phyloP scores from a whole-genome alignment of 2,329 filamentous ascomycete species.

The Fusarium sterilihyphosum region DNA sequence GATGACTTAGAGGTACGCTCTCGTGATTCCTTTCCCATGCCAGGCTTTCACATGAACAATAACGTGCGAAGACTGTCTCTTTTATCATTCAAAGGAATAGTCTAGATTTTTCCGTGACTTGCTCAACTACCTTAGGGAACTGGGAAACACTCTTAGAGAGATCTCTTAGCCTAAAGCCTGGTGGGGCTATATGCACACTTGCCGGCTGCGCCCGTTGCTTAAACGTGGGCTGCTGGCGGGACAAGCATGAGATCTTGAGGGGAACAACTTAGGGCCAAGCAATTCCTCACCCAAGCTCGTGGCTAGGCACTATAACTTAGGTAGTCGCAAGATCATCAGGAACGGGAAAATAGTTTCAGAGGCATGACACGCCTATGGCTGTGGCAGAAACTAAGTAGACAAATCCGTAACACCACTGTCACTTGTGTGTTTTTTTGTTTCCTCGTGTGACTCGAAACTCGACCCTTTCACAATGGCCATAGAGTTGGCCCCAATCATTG shows the following conservation, averaged over 20 bases:
- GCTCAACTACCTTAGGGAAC: neutral
- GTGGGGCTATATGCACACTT: constrained; percentile 2
- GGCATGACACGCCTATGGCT: neutral
- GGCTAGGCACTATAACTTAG: neutral
- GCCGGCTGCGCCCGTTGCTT: constrained; percentile 8
- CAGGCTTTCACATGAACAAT: neutral
- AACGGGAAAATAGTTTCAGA: neutral
- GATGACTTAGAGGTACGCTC: neutral
- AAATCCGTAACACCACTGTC: neutral
- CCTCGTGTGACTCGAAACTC: constrained; percentile 16
- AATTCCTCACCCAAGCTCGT: neutral
- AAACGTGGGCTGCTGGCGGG: neutral
- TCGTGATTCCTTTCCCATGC: neutral
- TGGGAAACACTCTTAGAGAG: neutral
- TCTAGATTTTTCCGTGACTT: neutral
- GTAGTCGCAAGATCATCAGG: constrained; percentile 14
- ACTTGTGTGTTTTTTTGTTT: neutral
- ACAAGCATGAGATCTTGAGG: neutral
- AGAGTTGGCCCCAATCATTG: constrained; percentile 10
- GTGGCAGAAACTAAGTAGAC: neutral
- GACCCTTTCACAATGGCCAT: neutral
- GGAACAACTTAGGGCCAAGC: neutral
- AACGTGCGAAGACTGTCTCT: neutral
- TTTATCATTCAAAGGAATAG: neutral
- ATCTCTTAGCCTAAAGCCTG: neutral